These are phyloP conservation scores for Lichtheimia ramosa DNA, from an alignment of 371 early-diverging fungal genomes.

Conservation along the genomic window DNA sequence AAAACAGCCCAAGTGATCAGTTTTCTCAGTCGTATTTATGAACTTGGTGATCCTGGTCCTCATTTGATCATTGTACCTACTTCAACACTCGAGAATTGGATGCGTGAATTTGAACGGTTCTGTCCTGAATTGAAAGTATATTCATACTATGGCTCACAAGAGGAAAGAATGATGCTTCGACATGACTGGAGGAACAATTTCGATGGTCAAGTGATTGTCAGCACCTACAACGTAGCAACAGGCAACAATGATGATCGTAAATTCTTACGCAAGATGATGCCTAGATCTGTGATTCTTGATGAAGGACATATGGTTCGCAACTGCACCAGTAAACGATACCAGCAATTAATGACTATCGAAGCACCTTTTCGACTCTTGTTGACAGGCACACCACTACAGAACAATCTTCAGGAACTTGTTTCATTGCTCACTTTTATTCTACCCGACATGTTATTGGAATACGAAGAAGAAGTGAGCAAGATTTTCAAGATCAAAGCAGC, in stretches of 20 bases:
- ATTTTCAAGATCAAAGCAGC: conserved; percentile 56
- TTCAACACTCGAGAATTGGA: conserved; percentile 89
- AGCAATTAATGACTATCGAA: conserved; percentile 61
- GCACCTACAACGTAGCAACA: conserved; percentile 80
- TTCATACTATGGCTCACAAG: conserved; percentile 73
- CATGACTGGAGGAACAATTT: conserved; percentile 30
- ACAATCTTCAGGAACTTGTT: conserved; percentile 79
- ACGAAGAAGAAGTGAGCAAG: conserved; percentile 52
- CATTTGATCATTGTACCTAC: conserved; percentile 88
- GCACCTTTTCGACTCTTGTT: conserved; percentile 71
- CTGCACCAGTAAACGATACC: conserved; percentile 79
- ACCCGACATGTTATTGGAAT: conserved; percentile 80
- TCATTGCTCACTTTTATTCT: conserved; percentile 92
- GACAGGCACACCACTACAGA: conserved; percentile 87
- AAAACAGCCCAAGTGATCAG: conserved; percentile 96
- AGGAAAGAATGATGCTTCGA: conserved; percentile 63
- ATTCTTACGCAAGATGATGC: conserved; percentile 61
- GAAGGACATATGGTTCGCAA: conserved; percentile 96
- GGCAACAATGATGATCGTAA: conserved; percentile 71
- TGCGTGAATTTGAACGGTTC: conserved; percentile 80
- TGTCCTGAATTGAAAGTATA: conserved; percentile 68
- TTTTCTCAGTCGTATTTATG: conserved; percentile 71
- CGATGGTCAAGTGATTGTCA: conserved; percentile 56
- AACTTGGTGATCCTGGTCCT: conserved; percentile 63
- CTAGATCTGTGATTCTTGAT: conserved; percentile 81